Evolutionary conservation across 2,329 filamentous ascomycete genomes (phyloP).

Genomic region (Plenodomus biglobosus): DNA sequence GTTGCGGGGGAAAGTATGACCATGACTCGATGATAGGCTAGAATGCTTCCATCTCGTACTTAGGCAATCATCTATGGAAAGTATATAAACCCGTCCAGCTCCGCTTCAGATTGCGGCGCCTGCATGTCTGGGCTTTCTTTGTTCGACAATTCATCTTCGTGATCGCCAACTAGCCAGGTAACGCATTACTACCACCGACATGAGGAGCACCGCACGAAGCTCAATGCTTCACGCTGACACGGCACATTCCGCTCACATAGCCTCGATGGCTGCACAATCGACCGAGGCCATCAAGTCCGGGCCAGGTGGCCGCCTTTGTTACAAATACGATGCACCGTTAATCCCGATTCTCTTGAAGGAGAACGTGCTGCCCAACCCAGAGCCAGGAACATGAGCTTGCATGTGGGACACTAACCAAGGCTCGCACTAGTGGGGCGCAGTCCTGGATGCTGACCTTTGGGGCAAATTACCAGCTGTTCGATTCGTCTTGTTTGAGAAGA

Average conservation of each 20-base stretch:
- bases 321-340: background rate
- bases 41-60: constrained; percentile 25
- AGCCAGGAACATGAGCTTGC: constrained; percentile 12
- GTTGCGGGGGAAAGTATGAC: constrained; percentile 33
- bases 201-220: background rate
- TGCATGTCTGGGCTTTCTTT: constrained; percentile 11
- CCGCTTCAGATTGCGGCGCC: constrained; percentile 25
- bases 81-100: constrained; percentile 26
- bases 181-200: background rate
- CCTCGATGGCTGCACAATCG: background rate
- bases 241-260: background rate
- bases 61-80: constrained; percentile 31
- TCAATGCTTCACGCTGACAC: background rate
- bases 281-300: background rate
- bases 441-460: constrained; percentile 14
- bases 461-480: constrained; percentile 6
- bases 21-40: constrained; percentile 38
- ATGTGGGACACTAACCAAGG: constrained; percentile 29
- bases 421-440: constrained; percentile 29
- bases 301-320: background rate
- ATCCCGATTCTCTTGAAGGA: constrained; percentile 10
- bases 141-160: constrained; percentile 5
- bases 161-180: background rate
- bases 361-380: constrained; percentile 12
- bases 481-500: constrained; percentile 7